Evolutionary conservation across 345 rosid genomes (phyloP).

Genomic region (Turritis glabra): DNA sequence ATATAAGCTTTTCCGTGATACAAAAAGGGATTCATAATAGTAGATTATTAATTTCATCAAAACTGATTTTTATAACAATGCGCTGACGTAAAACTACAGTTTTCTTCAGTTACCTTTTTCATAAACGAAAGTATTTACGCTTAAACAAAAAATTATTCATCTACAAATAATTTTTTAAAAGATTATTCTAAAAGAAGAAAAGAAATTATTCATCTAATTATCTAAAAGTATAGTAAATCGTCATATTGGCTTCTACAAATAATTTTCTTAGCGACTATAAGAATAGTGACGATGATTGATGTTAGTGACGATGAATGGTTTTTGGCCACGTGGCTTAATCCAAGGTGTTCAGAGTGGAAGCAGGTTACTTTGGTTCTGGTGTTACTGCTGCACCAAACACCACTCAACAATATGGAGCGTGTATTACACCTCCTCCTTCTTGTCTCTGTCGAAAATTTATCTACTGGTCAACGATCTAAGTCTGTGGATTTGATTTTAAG

Average conservation of each 20-base stretch:
- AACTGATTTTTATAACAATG: background rate
- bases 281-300: background rate
- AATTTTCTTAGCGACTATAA: background rate
- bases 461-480: slow-evolving; percentile 4
- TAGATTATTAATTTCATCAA: background rate
- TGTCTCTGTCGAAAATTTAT: background rate
- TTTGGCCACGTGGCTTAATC: slow-evolving; percentile 31
- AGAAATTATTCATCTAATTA: background rate
- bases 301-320: background rate
- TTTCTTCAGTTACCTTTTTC: too few relatives aligned
- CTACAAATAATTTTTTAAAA: too few relatives aligned
- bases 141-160: too few relatives aligned
- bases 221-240: background rate
- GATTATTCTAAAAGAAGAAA: too few relatives aligned
- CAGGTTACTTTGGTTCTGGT: slow-evolving; percentile 24
- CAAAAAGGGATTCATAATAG: background rate
- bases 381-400: background rate
- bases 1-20: background rate
- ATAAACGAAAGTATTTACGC: too few relatives aligned
- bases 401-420: slow-evolving; percentile 16
- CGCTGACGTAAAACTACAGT: slow-evolving; percentile 12
- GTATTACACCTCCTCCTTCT: background rate
- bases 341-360: slow-evolving; percentile 37
- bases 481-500: background rate
- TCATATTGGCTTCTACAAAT: background rate